Base-by-base conservation (phyloP, 164 flowering plant species). In the Dillenia suffruticosa region DNA sequence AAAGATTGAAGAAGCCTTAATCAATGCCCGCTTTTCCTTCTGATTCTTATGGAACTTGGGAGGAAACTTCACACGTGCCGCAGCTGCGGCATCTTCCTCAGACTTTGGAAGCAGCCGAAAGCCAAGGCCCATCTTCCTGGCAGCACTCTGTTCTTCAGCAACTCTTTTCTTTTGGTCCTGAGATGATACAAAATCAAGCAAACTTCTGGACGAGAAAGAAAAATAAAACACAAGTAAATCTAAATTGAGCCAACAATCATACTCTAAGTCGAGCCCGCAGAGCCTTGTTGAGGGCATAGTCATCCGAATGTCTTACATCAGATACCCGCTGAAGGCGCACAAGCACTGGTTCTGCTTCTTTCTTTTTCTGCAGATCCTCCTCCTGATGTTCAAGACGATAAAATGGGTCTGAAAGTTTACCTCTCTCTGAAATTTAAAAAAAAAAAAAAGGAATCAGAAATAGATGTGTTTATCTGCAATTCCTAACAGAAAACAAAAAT, bases 361-460 rank as follows among this genome's bases (percentile, higher is more conserved):
- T 89, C 80, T 94, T 94, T 78, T 94, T 94, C 78, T 82, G 78
- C 71, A 94, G 48, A 72, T 94, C 99, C 65, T 64, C 85, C 65
- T 83, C 97, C 66, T 89, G 90, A 66, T 91, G 99, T 68, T 94
- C 99, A 59, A 94, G 96, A n/a, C 97, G 96, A 60, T 91, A 89
- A 67, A 94, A 91, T 14, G 99, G 99, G 77, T 94, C 99, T 16
- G 85, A 71, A 53, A 94, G 88, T 79, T 91, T 94, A 40, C 92
- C 89, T 65, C 72, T 89, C 59, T 84, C 99, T 94, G 83, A 44
- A 72, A 54, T 66, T 64, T 5, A 49, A 22, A 68, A 10, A 17
- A 63, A 12, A 56, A n/a, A 3, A 52, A 22, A 17, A 19, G 8
- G 47, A 46, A 47, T 12, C 4, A 14, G 40, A 32, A 32, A 32